phyloP scores from a whole-genome alignment of 1,139 yeast genomes.

The Kurtzmaniella natalensis region DNA sequence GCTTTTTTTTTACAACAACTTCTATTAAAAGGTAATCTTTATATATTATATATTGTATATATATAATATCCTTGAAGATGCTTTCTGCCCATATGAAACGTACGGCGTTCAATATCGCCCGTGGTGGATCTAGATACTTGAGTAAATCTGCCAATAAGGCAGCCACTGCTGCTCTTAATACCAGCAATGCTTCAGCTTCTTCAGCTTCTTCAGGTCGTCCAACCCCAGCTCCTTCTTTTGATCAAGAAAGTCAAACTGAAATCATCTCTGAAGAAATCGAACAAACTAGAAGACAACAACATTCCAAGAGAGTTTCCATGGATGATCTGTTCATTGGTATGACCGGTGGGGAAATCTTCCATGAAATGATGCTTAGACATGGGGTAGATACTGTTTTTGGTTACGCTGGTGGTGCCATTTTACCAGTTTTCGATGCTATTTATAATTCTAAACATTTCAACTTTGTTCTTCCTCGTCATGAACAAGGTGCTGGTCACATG shows the following conservation, averaged over 20 bases:
- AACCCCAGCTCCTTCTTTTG: slow-evolving; percentile 39
- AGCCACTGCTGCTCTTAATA: slow-evolving; percentile 27
- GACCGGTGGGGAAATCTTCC: slow-evolving; percentile 96
- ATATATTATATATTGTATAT: no score
- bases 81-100: slow-evolving; percentile 5
- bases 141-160: slow-evolving; percentile 9
- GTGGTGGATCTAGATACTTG: slow-evolving; percentile 12
- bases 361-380: slow-evolving; percentile 97
- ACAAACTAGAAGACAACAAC: slow-evolving; percentile 10
- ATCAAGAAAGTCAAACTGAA: slow-evolving; percentile 18
- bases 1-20: background rate
- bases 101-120: slow-evolving; percentile 5
- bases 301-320: no score
- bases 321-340: slow-evolving; percentile 90
- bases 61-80: slow-evolving; percentile 2
- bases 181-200: slow-evolving; percentile 13
- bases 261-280: slow-evolving; percentile 9
- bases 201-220: slow-evolving; percentile 20
- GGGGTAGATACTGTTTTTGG: slow-evolving; percentile 93
- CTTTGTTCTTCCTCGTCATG: slow-evolving; percentile 92
- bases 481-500: slow-evolving; percentile 99
- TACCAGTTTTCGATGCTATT: slow-evolving; percentile 96
- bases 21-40: background rate
- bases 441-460: slow-evolving; percentile 85
- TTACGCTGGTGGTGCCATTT: slow-evolving; percentile 97